Base-by-base conservation (phyloP, 495 filamentous ascomycete genomes). In the Trichocladium antarcticum region DNA sequence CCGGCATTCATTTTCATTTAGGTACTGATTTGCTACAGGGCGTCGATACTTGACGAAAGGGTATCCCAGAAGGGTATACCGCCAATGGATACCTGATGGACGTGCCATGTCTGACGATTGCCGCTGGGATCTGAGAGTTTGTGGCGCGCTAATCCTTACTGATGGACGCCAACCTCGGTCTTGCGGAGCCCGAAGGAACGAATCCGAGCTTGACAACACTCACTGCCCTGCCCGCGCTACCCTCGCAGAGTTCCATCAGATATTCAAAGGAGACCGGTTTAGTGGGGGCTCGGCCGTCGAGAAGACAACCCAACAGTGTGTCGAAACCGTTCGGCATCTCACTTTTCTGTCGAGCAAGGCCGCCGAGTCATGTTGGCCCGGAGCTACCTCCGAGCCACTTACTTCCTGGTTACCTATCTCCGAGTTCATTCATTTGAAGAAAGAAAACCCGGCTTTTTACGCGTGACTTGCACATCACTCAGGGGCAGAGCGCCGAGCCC, bases 61-160 rank as follows among this genome's bases (percentile, higher is more conserved):
- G 59, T 27, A 60, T 60, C 59, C 59, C 17, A 29, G 37, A 57
- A 50, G 2, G 59, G 59, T 27, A 60, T 60, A 15, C 59, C 59
- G 59, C 37, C 39, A n/a, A n/a, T n/a, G n/a, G n/a, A n/a, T n/a
- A n/a, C n/a, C n/a, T n/a, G n/a, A n/a, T n/a, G n/a, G n/a, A 16
- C 17, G 34, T 28, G 29, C 46, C 20, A 37, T 32, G 32, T 29
- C 44, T 36, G 44, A 16, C 40, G 49, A 53, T 56, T 45, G 54
- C 40, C 49, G 29, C 45, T 37, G 29, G 54, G 35, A 54, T 53
- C 41, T 35, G 29, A 15, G 19, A 31, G 28, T 20, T 7, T 37
- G 21, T 27, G 14, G 42, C 37, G 7, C 29, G 35, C 40, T 19
- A n/a, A 27, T n/a, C 12, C 37, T 7, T 14, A 21, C 50, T 29